A percentile compares a stretch with the other conserved stretches of the same genome.
Evolutionary conservation across 2,329 filamentous ascomycete species (phyloP).

Genomic region (Tolypocladium paradoxum): DNA sequence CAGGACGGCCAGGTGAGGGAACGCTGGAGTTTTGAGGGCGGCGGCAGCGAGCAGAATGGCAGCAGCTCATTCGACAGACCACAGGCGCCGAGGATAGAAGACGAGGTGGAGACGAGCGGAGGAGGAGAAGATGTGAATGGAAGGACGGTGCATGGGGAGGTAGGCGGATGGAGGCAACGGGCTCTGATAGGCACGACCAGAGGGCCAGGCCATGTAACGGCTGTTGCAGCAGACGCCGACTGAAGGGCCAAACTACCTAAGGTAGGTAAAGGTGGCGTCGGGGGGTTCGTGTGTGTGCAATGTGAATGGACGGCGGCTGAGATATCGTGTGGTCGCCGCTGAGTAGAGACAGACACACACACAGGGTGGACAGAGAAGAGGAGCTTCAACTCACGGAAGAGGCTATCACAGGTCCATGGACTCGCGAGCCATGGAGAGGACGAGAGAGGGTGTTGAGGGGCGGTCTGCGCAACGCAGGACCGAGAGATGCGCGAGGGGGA

Average conservation of each 20-base stretch:
- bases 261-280: constrained; percentile 1
- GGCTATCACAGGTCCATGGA: neutral
- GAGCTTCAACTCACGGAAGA: neutral
- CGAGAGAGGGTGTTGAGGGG: neutral
- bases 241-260: neutral
- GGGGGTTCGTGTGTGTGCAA: neutral
- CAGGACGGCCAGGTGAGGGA: constrained; percentile 27
- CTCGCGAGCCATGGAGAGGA: neutral
- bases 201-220: neutral
- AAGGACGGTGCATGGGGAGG: constrained; percentile 1
- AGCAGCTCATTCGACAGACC: constrained; percentile 19
- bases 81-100: constrained; percentile 24
- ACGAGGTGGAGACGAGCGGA: constrained; percentile 19
- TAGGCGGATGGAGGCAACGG: neutral
- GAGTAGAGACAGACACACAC: neutral
- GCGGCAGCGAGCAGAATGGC: constrained; percentile 15
- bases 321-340: neutral
- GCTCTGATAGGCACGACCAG: neutral
- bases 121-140: constrained; percentile 11
- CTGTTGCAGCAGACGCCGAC: neutral
- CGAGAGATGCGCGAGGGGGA: neutral
- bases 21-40: constrained; percentile 39
- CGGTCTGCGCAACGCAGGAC: neutral
- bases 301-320: constrained; percentile 1
- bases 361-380: neutral